These are phyloP conservation scores for Amanita phalloides DNA, from an alignment of 768 basidiomycete species.

Conservation along the genomic window DNA sequence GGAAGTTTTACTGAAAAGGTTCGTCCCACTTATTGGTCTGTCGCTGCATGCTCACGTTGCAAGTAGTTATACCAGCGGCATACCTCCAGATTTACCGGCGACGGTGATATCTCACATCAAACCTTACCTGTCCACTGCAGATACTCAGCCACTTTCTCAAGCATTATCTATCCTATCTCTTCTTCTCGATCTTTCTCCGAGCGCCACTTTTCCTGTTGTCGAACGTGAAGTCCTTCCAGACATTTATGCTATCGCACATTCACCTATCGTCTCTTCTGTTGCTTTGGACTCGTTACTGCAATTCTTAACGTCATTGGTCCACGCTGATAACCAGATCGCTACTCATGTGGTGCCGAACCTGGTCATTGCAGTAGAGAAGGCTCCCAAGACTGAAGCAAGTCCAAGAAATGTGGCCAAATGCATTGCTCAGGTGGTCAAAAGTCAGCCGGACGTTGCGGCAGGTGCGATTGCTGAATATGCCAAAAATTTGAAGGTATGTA, in stretches of 20 bases:
- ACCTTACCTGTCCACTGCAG: conserved; percentile 60
- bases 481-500: conserved; percentile 62
- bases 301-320: conserved; percentile 78
- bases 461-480: conserved; percentile 81
- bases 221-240: conserved; percentile 58
- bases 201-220: conserved; percentile 61
- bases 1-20: conserved; percentile 63
- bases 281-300: conserved; percentile 73
- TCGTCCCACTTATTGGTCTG: conserved; percentile 7
- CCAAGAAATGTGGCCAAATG: conserved; percentile 74
- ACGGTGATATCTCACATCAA: conserved; percentile 66
- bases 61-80: conserved; percentile 25
- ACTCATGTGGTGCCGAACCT: conserved; percentile 74
- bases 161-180: conserved; percentile 55
- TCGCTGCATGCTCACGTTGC: not conserved
- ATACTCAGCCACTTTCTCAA: conserved; percentile 72
- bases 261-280: conserved; percentile 65
- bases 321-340: conserved; percentile 74
- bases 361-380: conserved; percentile 55
- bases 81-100: conserved; percentile 48
- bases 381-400: conserved; percentile 43
- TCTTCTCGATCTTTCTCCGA: conserved; percentile 58
- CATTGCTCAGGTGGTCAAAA: conserved; percentile 72
- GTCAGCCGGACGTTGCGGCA: conserved; percentile 60
- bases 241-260: conserved; percentile 64